These are phyloP conservation scores for Aspergillus sp. DNA, from an alignment of 2,329 filamentous ascomycete species.

Conservation along the genomic window DNA sequence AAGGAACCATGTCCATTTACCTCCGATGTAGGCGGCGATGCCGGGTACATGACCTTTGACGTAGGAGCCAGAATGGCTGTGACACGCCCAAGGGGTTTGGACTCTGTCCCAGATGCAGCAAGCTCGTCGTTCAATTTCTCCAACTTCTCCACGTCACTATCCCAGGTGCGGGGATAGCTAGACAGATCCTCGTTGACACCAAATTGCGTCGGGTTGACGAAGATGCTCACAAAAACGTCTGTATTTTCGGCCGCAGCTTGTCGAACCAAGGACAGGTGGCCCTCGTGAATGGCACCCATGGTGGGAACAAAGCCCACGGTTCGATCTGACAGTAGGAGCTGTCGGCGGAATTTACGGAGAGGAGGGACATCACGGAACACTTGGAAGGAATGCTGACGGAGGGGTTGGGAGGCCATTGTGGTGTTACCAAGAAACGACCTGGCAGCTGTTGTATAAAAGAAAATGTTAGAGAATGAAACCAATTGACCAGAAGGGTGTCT, in stretches of 20 bases:
- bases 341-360: conserved; percentile 65
- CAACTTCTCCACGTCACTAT: conserved; percentile 65
- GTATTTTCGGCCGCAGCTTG: conserved; percentile 79
- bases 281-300: conserved; percentile 94
- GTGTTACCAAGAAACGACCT: conserved; percentile 19
- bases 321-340: conserved; percentile 61
- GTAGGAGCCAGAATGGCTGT: conserved; percentile 82
- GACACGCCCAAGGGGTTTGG: conserved; percentile 55
- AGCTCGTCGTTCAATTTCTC: conserved; percentile 66
- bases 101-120: conserved; percentile 38
- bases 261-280: conserved; percentile 81
- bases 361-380: conserved; percentile 71
- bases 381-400: conserved; percentile 25
- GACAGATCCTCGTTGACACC: conserved; percentile 81
- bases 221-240: conserved; percentile 85
- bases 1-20: conserved; percentile 78
- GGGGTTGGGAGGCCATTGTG: conserved; percentile 13
- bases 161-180: conserved; percentile 89
- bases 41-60: conserved; percentile 82
- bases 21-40: conserved; percentile 66
- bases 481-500: background rate
- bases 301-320: conserved; percentile 88
- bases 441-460: conserved; percentile 8
- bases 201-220: conserved; percentile 96
- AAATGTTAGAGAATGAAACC: conserved; percentile 7